Percentiles rank a stretch among this genome's conserved stretches.
phyloP scores from a whole-genome alignment of 352 stramenopile species.

The Globisporangium heterothallicum region DNA sequence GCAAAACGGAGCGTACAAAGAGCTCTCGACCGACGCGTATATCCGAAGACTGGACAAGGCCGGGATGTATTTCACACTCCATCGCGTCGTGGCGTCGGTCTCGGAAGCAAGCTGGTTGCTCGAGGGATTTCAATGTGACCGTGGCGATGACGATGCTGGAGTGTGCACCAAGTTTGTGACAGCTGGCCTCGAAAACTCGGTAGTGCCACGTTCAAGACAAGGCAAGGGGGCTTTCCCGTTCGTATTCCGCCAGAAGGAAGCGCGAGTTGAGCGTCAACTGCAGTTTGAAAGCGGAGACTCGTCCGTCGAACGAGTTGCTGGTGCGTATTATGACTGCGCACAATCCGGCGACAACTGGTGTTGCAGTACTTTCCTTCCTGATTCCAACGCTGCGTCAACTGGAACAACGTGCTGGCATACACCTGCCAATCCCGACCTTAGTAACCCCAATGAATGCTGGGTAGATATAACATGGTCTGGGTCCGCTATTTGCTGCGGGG shows the following conservation, averaged over 20 bases:
- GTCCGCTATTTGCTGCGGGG: conserved; percentile 49
- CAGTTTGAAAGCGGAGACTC: conserved; percentile 22
- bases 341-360: conserved; percentile 37
- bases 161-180: conserved; percentile 25
- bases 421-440: conserved; percentile 12
- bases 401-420: conserved; percentile 37
- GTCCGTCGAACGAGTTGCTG: neutral
- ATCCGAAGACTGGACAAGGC: conserved; percentile 23
- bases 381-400: conserved; percentile 23
- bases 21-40: conserved; percentile 17
- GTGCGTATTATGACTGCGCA: conserved; percentile 38
- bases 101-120: conserved; percentile 25
- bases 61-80: conserved; percentile 34
- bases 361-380: conserved; percentile 13
- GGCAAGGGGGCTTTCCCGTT: neutral
- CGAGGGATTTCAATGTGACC: conserved; percentile 34
- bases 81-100: neutral
- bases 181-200: conserved; percentile 15
- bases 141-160: neutral
- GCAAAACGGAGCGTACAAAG: conserved; percentile 28
- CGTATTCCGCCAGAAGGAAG: conserved; percentile 1
- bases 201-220: neutral
- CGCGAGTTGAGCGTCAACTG: conserved; percentile 17
- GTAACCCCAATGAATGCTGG: conserved; percentile 23
- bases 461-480: conserved; percentile 20